Percentiles rank a stretch among this genome's conserved stretches.
Evolutionary conservation across 768 basidiomycete genomes (phyloP).

Genomic region (Omphalotus guepiniiformis): DNA sequence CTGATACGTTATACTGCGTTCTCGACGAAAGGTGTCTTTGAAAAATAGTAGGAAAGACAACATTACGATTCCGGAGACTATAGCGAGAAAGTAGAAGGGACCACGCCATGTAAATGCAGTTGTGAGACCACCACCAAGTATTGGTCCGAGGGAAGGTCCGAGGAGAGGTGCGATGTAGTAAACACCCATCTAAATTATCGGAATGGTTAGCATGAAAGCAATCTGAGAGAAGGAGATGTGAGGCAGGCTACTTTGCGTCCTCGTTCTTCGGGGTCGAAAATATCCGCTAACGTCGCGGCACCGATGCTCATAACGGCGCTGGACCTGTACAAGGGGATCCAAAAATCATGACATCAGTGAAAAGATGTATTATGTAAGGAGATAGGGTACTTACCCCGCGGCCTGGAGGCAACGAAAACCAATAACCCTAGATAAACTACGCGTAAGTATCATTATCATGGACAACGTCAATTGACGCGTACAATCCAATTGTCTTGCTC

Average conservation of each 20-base stretch:
- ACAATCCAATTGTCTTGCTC: constrained; percentile 48
- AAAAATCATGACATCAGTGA: constrained; percentile 1
- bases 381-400: constrained; percentile 44
- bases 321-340: constrained; percentile 36
- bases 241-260: constrained; percentile 48
- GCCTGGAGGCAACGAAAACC: constrained; percentile 70
- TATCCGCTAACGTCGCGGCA: constrained; percentile 74
- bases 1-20: constrained; percentile 81
- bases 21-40: constrained; percentile 78
- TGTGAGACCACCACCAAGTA: constrained; percentile 67
- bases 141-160: constrained; percentile 68
- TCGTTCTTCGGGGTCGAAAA: constrained; percentile 69
- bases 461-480: constrained; percentile 15
- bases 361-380: constrained; percentile 5
- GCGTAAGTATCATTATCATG: neutral
- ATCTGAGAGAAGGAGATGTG: neutral
- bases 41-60: constrained; percentile 62
- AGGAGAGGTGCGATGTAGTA: constrained; percentile 79
- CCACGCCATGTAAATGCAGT: constrained; percentile 72
- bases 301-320: constrained; percentile 69
- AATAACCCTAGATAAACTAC: constrained; percentile 37
- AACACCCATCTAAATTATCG: constrained; percentile 55
- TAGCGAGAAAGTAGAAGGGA: constrained; percentile 78
- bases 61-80: constrained; percentile 51
- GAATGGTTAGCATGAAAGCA: neutral